phyloP scores from a whole-genome alignment of 2,329 filamentous ascomycete species.

The Exophiala lecanii-corni region DNA sequence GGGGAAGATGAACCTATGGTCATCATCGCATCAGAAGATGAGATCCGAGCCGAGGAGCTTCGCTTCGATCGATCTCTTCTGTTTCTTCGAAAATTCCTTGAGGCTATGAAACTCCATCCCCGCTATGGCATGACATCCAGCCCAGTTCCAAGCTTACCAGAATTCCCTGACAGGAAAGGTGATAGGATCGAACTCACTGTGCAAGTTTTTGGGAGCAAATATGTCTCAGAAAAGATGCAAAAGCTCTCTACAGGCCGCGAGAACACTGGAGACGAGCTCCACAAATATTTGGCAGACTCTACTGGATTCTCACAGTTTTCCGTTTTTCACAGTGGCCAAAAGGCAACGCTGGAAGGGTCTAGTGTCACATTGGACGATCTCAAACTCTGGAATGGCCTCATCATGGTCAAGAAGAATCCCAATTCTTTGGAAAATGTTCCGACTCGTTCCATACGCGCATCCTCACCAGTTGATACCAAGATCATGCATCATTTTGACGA shows the following conservation, averaged over 20 bases:
- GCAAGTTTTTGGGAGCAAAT: constrained; percentile 19
- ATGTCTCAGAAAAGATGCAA: constrained; percentile 14
- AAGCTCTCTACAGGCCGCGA: constrained; percentile 56
- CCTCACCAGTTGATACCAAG: constrained; percentile 65
- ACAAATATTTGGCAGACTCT: constrained; percentile 60
- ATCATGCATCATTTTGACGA: constrained; percentile 78
- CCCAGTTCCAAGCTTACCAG: constrained; percentile 42
- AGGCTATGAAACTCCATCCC: constrained; percentile 46
- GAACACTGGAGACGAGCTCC: constrained; percentile 66
- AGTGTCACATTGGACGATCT: constrained; percentile 28
- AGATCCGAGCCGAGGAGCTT: constrained; percentile 53
- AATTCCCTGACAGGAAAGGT: constrained; percentile 34
- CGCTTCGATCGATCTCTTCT: constrained; percentile 65
- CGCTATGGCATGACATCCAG: constrained; percentile 45
- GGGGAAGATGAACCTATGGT: constrained; percentile 53
- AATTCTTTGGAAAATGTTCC: constrained; percentile 24
- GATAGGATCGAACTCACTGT: constrained; percentile 38
- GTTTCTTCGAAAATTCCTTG: constrained; percentile 63
- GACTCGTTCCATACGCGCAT: constrained; percentile 41
- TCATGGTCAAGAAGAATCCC: constrained; percentile 20
- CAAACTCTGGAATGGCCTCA: constrained; percentile 42
- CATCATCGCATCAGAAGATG: constrained; percentile 45
- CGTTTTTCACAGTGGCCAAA: constrained; percentile 50
- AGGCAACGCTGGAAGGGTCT: constrained; percentile 17
- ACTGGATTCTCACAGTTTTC: constrained; percentile 75